Percentiles rank a stretch among this genome's conserved stretches.
Evolutionary conservation across 1,284 basidiomycete genomes (phyloP).

Genomic region (Malassezia pachydermatis): DNA sequence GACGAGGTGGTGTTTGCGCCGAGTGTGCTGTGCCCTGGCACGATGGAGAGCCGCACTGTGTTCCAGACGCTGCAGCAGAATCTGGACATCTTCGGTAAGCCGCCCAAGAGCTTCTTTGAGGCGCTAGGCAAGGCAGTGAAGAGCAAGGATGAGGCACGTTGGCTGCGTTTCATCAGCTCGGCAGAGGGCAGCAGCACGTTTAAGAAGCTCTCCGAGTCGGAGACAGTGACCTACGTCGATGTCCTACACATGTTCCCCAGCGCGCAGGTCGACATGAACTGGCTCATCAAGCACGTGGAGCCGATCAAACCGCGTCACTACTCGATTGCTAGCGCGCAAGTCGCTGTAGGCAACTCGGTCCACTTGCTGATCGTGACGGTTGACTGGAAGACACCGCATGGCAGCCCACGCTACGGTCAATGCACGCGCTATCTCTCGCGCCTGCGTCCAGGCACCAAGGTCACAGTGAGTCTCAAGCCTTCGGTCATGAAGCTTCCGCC

Average conservation of each 20-base stretch:
- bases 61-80: constrained; percentile 94
- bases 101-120: constrained; percentile 88
- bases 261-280: constrained; percentile 65
- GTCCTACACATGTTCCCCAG: constrained; percentile 69
- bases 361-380: constrained; percentile 92
- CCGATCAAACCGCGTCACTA: constrained; percentile 86
- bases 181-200: constrained; percentile 83
- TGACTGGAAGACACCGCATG: constrained; percentile 77
- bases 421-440: constrained; percentile 87
- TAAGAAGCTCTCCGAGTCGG: constrained; percentile 88
- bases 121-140: constrained; percentile 71
- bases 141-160: constrained; percentile 63
- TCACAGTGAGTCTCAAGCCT: constrained; percentile 95
- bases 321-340: constrained; percentile 89
- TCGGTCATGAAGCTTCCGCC: constrained; percentile 98
- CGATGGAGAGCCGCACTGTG: constrained; percentile 68
- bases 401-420: constrained; percentile 74
- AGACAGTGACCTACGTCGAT: constrained; percentile 88
- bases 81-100: constrained; percentile 88
- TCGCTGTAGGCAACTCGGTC: constrained; percentile 83
- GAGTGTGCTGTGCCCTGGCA: constrained; percentile 49
- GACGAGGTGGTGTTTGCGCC: constrained; percentile 73
- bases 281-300: constrained; percentile 68
- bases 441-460: constrained; percentile 74
- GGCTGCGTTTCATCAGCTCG: constrained; percentile 82